Conservation (phyloP, 2,329 filamentous ascomycete genomes). For the Colletotrichum brevisporum region DNA sequence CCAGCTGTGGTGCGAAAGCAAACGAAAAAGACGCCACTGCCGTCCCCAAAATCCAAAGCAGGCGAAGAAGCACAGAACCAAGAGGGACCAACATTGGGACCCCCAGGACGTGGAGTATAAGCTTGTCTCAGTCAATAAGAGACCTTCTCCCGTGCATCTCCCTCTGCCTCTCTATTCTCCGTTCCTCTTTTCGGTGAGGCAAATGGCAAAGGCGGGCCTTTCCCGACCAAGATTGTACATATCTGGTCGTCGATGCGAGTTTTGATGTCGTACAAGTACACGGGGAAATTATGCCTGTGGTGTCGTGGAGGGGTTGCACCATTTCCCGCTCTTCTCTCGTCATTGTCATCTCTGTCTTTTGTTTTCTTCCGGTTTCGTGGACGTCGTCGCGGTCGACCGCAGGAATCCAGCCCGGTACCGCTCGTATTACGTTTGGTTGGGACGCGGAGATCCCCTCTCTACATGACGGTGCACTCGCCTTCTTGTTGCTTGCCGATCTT, state of each 20-base stretch:
- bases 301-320: not conserved
- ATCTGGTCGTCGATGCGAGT: not conserved
- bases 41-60: not conserved
- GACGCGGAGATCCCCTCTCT: conserved; percentile 44
- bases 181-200: not conserved
- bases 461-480: conserved; percentile 91
- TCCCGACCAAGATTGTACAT: conserved; percentile 19
- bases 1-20: too few relatives aligned
- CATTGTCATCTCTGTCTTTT: conserved; percentile 6
- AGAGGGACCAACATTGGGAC: not conserved
- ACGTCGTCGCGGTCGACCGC: conserved; percentile 28
- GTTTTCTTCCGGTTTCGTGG: conserved; percentile 13
- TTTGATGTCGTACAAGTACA: conserved; percentile 24
- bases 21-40: not conserved
- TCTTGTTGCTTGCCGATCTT: conserved; percentile 88
- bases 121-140: not conserved
- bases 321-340: conserved; percentile 1
- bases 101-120: conserved; percentile 17
- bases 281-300: not conserved
- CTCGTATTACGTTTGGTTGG: conserved; percentile 15
- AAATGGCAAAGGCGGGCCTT: too few relatives aligned
- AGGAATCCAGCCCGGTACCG: conserved; percentile 31
- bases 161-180: not conserved
- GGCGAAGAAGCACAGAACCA: conserved; percentile 1
- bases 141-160: not conserved